Conservation (phyloP, 2,329 filamentous ascomycete genomes). For the Zasmidium citrigriseum region DNA sequence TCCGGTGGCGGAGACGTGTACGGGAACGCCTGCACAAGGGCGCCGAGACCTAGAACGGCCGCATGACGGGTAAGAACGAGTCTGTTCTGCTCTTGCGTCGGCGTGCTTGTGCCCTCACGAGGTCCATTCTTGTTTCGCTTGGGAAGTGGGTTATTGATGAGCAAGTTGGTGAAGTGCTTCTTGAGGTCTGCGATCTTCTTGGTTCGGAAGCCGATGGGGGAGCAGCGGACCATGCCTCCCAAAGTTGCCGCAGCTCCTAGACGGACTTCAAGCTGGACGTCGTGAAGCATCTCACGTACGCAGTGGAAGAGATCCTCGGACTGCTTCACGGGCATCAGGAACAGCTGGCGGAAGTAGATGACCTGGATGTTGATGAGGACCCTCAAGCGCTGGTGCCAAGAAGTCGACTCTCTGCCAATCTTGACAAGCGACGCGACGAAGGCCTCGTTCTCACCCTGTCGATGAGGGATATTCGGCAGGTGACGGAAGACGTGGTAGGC, state of each 20-base stretch:
- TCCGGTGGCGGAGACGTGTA: conserved; percentile 87
- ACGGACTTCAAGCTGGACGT: conserved; percentile 89
- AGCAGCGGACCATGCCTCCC: conserved; percentile 97
- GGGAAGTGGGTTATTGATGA: conserved; percentile 84
- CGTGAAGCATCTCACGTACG: conserved; percentile 93
- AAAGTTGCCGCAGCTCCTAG: conserved; percentile 89
- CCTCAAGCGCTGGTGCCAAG: conserved; percentile 93
- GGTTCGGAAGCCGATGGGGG: conserved; percentile 75
- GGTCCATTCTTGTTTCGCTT: conserved; percentile 56
- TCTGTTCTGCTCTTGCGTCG: conserved; percentile 71
- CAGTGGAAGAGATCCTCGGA: conserved; percentile 83
- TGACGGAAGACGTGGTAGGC: conserved; percentile 98
- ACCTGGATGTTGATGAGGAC: conserved; percentile 98
- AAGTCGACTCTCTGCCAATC: conserved; percentile 79
- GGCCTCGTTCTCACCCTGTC: conserved; percentile 76
- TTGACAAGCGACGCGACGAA: conserved; percentile 86
- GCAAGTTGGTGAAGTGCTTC: conserved; percentile 72
- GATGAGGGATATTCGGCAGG: conserved; percentile 91
- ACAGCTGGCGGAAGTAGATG: conserved; percentile 94
- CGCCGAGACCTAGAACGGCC: conserved; percentile 86
- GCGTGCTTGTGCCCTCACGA: conserved; percentile 56
- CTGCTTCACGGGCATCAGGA: conserved; percentile 74
- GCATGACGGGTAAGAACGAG: conserved; percentile 83
- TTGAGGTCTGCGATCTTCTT: conserved; percentile 76
- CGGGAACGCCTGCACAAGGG: conserved; percentile 91